phyloP scores from a whole-genome alignment of 2,329 filamentous ascomycete species.

The Metarhizium humberi region DNA sequence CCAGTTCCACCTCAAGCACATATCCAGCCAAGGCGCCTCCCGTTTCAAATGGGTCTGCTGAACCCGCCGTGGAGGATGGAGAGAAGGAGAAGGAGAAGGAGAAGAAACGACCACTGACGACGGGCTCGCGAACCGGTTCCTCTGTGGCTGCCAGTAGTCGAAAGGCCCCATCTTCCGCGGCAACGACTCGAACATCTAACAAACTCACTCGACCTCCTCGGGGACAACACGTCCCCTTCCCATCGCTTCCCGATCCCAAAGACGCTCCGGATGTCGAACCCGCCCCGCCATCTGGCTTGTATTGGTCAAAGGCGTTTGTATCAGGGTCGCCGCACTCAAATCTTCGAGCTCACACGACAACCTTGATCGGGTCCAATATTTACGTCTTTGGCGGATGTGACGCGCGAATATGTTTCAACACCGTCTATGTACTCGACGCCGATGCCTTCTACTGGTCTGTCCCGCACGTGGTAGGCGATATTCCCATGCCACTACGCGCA shows the following conservation, averaged over 20 bases:
- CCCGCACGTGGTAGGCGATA: slow-evolving; percentile 55
- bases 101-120: slow-evolving; percentile 16
- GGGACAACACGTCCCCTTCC: slow-evolving; percentile 39
- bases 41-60: slow-evolving; percentile 13
- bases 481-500: slow-evolving; percentile 55
- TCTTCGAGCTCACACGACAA: slow-evolving; percentile 57
- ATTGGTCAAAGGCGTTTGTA: slow-evolving; percentile 58
- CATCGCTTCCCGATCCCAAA: slow-evolving; percentile 45
- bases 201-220: slow-evolving; percentile 19
- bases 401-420: slow-evolving; percentile 57
- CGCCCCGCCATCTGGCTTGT: slow-evolving; percentile 62
- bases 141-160: slow-evolving; percentile 29
- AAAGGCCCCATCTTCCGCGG: slow-evolving; percentile 5
- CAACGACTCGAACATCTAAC: slow-evolving; percentile 10
- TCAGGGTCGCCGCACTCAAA: slow-evolving; percentile 53
- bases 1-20: slow-evolving; percentile 18
- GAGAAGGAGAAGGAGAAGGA: slow-evolving; percentile 14
- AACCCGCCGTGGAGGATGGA: slow-evolving; percentile 17
- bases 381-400: slow-evolving; percentile 64
- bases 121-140: neutral
- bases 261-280: slow-evolving; percentile 50
- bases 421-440: slow-evolving; percentile 59
- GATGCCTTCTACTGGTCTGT: slow-evolving; percentile 62
- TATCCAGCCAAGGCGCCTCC: slow-evolving; percentile 13
- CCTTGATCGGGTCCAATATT: slow-evolving; percentile 56